Base-by-base conservation (phyloP, 163 green algal genomes). In the Chlamydomonas reinhardtii region DNA sequence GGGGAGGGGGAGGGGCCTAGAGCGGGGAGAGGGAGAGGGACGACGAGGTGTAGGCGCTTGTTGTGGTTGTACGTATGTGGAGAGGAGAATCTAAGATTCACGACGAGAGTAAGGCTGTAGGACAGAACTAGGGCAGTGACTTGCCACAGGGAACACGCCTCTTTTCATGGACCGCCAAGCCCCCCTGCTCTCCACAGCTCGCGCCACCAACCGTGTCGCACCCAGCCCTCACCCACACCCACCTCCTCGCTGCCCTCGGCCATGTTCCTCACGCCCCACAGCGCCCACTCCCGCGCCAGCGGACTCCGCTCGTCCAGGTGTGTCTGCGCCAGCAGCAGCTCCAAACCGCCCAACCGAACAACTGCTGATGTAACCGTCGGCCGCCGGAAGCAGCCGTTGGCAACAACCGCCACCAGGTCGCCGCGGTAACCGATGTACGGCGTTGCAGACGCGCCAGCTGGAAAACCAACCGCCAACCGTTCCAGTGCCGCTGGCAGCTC, bases 181-280 rank as follows among this genome's bases (percentile, higher is more conserved):
- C n/a, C n/a, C n/a, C n/a, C n/a, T n/a, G n/a, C n/a, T n/a, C n/a
- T n/a, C n/a, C n/a, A n/a, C n/a, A n/a, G n/a, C n/a, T n/a, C n/a
- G n/a, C n/a, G n/a, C n/a, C n/a, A n/a, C n/a, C n/a, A n/a, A n/a
- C 43, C 48, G 8, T 52, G 34, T 14, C 48, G 17, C 4, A 1
- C 48, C 35, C 56, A 64, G 56, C 56, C 59, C 59, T 11, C 24
- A 6, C 59, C 4, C 59, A 5, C 25, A 22, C 59, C 27, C 68
- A 89, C 84, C 78, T 74, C 62, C 52, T 86, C 70, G 71, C 91
- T 96, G 71, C 82, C 94, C 74, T 94, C 91, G 84, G 94, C 97
- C 84, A 97, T 76, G 86, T 98, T 98, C 39, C 96, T 91, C 69
- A 98, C 86, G 0, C 83, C 94, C 94, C 94, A 97, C 70, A 98